These are phyloP conservation scores for Prunus dulcis DNA, from an alignment of 306 rosid species.

Conservation along the genomic window DNA sequence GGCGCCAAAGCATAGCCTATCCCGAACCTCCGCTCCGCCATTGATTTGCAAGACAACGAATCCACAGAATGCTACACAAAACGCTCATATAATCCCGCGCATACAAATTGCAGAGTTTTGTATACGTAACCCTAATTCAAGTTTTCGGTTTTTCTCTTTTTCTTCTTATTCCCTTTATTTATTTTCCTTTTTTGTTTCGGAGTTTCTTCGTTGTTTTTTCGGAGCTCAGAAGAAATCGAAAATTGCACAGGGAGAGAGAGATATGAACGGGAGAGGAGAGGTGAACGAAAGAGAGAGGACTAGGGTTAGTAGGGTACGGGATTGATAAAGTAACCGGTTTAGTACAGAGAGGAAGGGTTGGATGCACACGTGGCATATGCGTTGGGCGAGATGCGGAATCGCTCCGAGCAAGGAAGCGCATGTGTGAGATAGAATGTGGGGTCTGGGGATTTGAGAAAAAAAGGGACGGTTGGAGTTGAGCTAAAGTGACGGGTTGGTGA, in stretches of 20 bases:
- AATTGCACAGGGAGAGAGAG: neutral
- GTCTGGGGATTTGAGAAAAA: neutral
- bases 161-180: neutral
- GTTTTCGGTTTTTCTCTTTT: no score
- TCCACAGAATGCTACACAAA: constrained; percentile 4
- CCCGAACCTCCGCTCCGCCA: constrained; percentile 66
- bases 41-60: constrained; percentile 18
- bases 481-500: constrained; percentile 8
- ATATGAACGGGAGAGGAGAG: constrained; percentile 1
- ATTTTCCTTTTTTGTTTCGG: neutral
- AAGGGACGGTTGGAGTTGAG: neutral
- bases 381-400: constrained; percentile 3
- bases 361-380: constrained; percentile 44
- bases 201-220: neutral
- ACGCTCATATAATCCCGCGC: constrained; percentile 27
- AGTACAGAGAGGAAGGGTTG: neutral
- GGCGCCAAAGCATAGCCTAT: constrained; percentile 78
- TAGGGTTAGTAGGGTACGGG: constrained; percentile 41
- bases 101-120: constrained; percentile 26
- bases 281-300: constrained; percentile 7
- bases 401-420: constrained; percentile 34
- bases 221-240: neutral
- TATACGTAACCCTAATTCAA: constrained; percentile 17
- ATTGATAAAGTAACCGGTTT: constrained; percentile 27
- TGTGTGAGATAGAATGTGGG: constrained; percentile 11